phyloP scores from a whole-genome alignment of 2,329 filamentous ascomycete species.

The Niveomyces coronatus region DNA sequence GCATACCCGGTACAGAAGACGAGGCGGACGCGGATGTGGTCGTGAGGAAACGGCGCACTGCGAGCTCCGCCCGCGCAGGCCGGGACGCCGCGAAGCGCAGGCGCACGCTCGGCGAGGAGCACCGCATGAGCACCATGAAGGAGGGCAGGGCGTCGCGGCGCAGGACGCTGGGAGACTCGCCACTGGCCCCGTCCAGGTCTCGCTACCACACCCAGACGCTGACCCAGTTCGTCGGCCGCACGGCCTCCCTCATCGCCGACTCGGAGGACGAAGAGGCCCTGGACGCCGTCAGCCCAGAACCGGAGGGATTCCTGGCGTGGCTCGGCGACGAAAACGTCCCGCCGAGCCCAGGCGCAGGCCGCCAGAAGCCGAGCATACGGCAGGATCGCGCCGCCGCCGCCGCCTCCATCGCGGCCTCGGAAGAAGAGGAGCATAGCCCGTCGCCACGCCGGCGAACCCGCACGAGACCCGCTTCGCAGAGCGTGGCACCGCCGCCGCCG shows the following conservation, averaged over 20 bases:
- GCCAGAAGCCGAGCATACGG: slow-evolving; percentile 17
- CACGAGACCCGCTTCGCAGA: slow-evolving; percentile 3
- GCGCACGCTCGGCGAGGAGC: slow-evolving; percentile 19
- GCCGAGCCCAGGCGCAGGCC: too few relatives aligned
- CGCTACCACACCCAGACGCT: slow-evolving; percentile 32
- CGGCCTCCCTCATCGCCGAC: slow-evolving; percentile 22
- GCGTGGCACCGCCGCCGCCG: background rate
- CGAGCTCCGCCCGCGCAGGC: background rate
- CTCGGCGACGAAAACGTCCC: slow-evolving; percentile 14
- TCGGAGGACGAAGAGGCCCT: slow-evolving; percentile 28
- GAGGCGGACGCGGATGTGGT: slow-evolving; percentile 2
- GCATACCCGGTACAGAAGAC: slow-evolving; percentile 14
- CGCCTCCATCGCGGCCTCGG: slow-evolving; percentile 10
- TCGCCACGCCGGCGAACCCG: slow-evolving; percentile 14
- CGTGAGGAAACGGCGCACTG: slow-evolving; percentile 7
- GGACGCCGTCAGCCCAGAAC: slow-evolving; percentile 8
- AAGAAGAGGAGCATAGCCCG: slow-evolving; percentile 7
- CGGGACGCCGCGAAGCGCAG: slow-evolving; percentile 18
- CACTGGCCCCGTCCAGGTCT: slow-evolving; percentile 10
- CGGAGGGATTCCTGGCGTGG: slow-evolving; percentile 25
- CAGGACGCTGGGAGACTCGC: slow-evolving; percentile 12
- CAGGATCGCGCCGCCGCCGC: background rate
- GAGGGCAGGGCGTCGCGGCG: slow-evolving; percentile 14
- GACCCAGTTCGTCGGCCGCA: slow-evolving; percentile 26
- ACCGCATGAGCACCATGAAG: slow-evolving; percentile 11